Base-by-base conservation (phyloP, 768 basidiomycete genomes). In the Boletus sp. region DNA sequence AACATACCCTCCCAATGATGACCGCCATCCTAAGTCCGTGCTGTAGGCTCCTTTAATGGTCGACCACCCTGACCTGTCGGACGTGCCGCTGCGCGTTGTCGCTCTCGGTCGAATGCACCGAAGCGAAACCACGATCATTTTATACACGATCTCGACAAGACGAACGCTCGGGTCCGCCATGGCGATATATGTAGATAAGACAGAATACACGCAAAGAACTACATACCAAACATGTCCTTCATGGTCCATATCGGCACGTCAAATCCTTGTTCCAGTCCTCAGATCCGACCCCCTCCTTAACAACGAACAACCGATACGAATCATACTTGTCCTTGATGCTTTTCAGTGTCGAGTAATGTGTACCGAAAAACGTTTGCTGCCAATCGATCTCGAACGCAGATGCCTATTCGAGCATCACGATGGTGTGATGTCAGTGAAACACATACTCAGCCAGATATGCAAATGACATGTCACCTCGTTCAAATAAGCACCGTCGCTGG, bases 291-390 rank as follows among this genome's bases (percentile, higher is more conserved):
- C 80, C 82, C 21, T 70, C 64, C 0, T 63, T 54, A 17, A 81
- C 77, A 6, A 81, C 63, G 59, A 82, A 83, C 11, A 82, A 50
- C 25, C 61, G 69, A 13, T 65, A 51, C 0, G 79, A 75, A 61
- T 83, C 81, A 48, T 79, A 78, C 55, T 63, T 70, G 6, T 60
- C 29, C 60, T 82, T 82, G 64, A 83, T 77, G 1, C 51, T 56
- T 57, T 71, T 72, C 30, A 81, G 61, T 25, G 51, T 65, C 4
- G 59, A 15, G 44, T 79, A 79, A 55, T 82, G 77, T 1, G 68
- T 53, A 0, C 80, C 80, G 56, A 78, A 82, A 64, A 79, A 81
- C 0, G 75, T 68, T n/a, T 70, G 58, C 59, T 74, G 65, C 49
- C 72, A 75, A 40, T 80, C 63, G 7, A 61, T 49, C 56, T 80